phyloP scores from a whole-genome alignment of 441 rosid species.

The Adansonia grandidieri region DNA sequence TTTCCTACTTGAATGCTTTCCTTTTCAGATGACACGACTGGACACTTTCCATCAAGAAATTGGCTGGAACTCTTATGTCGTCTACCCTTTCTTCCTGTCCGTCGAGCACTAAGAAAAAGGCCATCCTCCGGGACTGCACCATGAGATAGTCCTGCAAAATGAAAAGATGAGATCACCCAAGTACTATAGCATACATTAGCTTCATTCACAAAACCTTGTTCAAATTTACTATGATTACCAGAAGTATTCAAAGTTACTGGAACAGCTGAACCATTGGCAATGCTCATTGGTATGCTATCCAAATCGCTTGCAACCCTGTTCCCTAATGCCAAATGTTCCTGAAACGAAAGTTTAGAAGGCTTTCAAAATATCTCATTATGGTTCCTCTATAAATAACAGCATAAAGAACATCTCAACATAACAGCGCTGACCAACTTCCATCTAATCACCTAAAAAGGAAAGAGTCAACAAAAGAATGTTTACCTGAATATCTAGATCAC shows the following conservation, averaged over 20 bases:
- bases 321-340: conserved; percentile 37
- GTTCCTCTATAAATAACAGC: conserved; percentile 8
- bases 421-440: conserved; percentile 11
- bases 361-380: neutral
- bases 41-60: conserved; percentile 57
- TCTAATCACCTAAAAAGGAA: conserved; percentile 19
- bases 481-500: conserved; percentile 46
- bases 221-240: conserved; percentile 32
- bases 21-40: conserved; percentile 44
- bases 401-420: neutral
- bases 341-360: conserved; percentile 33
- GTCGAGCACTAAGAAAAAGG: conserved; percentile 51
- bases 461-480: conserved; percentile 25
- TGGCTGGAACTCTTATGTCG: conserved; percentile 70
- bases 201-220: conserved; percentile 45
- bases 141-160: conserved; percentile 49
- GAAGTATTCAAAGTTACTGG: conserved; percentile 24
- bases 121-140: conserved; percentile 52
- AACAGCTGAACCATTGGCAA: conserved; percentile 31
- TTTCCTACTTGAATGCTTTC: conserved; percentile 50
- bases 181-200: neutral
- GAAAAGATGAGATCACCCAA: conserved; percentile 20
- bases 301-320: conserved; percentile 38
- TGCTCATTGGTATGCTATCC: conserved; percentile 33
- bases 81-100: conserved; percentile 73